These are phyloP conservation scores for Coprinopsis cinerea DNA, from an alignment of 768 basidiomycete genomes.

Conservation along the genomic window DNA sequence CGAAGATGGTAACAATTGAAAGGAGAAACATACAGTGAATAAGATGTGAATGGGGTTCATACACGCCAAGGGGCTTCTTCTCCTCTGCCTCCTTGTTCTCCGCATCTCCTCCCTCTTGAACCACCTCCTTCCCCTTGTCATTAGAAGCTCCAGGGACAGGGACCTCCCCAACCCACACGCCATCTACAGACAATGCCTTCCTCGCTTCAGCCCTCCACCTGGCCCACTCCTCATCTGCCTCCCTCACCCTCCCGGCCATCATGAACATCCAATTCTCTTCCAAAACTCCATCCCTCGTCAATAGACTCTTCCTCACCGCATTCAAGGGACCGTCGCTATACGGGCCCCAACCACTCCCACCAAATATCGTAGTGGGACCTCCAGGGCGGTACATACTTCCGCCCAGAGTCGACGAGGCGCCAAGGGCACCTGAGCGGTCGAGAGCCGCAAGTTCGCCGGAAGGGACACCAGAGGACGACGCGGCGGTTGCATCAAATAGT, in stretches of 20 bases:
- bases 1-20: constrained; percentile 1
- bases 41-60: constrained; percentile 76
- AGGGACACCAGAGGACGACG: too few species aligned
- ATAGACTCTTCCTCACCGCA: constrained; percentile 72
- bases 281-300: constrained; percentile 74
- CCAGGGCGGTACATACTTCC: constrained; percentile 82
- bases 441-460: constrained; percentile 30
- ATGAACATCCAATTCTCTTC: constrained; percentile 92
- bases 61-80: constrained; percentile 54
- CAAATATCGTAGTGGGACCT: constrained; percentile 91
- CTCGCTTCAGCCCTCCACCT: constrained; percentile 51
- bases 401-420: constrained; percentile 10
- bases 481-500: constrained; percentile 67
- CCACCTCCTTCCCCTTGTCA: constrained; percentile 7
- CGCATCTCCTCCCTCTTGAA: constrained; percentile 15
- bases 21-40: constrained; percentile 56
- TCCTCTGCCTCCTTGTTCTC: constrained; percentile 24
- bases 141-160: constrained; percentile 12
- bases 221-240: constrained; percentile 60
- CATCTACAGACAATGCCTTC: constrained; percentile 47
- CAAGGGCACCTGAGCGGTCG: constrained; percentile 28
- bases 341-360: constrained; percentile 76
- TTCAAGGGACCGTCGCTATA: constrained; percentile 85
- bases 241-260: constrained; percentile 59
- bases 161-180: constrained; percentile 27